phyloP scores from a whole-genome alignment of 768 basidiomycete species.

The Cystobasidium onofrii region DNA sequence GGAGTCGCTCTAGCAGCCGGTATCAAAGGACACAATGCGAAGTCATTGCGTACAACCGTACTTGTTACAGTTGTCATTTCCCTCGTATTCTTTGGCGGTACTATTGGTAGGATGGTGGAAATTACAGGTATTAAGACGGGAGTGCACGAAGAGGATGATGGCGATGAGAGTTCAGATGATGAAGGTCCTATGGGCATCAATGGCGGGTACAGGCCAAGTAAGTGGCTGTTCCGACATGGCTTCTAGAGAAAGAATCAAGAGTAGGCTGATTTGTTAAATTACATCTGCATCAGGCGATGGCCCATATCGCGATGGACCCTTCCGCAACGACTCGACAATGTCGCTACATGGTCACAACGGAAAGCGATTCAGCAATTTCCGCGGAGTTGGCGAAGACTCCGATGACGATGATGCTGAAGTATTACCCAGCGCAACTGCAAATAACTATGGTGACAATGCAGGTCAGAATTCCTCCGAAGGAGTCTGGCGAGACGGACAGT shows the following conservation, averaged over 20 bases:
- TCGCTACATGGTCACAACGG: constrained; percentile 17
- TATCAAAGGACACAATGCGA: constrained; percentile 85
- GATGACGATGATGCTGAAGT: constrained; percentile 42
- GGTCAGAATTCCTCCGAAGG: constrained; percentile 36
- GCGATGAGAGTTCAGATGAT: constrained; percentile 48
- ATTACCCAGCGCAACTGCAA: constrained; percentile 25
- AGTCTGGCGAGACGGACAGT: constrained; percentile 63
- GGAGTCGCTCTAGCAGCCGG: constrained; percentile 95
- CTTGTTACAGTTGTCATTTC: constrained; percentile 92
- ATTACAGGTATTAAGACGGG: constrained; percentile 91
- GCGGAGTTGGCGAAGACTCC: constrained; percentile 4
- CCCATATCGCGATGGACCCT: neutral
- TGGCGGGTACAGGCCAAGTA: constrained; percentile 19
- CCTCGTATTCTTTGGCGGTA: constrained; percentile 88
- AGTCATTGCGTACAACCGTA: constrained; percentile 83
- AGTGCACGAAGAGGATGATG: constrained; percentile 79
- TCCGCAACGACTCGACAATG: neutral
- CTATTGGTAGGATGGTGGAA: constrained; percentile 94
- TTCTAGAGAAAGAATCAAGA: too few relatives aligned
- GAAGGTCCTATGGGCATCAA: constrained; percentile 43
- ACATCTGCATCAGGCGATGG: neutral
- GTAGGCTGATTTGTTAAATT: neutral
- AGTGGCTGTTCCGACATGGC: too few relatives aligned
- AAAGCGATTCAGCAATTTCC: neutral
- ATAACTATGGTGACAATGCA: constrained; percentile 17